Percentiles rank a stretch among this genome's conserved stretches.
Conservation (phyloP, 805 yeast genomes). For the Wickerhamomyces strasburgensis region DNA sequence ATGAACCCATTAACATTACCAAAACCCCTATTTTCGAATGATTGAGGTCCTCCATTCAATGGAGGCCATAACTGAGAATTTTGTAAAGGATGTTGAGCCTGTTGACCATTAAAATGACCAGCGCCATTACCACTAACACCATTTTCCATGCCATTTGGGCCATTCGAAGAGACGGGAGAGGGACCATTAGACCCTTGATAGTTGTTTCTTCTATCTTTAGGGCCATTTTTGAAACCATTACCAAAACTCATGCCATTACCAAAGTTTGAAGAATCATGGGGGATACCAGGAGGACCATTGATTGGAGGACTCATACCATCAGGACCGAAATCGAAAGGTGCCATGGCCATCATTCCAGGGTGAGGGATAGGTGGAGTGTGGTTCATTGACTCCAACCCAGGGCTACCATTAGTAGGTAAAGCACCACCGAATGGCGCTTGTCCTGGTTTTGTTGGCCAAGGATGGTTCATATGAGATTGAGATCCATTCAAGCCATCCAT, state of each 20-base stretch:
- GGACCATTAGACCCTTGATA: neutral
- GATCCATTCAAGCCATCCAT: slow-evolving; percentile 14
- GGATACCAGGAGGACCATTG: slow-evolving; percentile 11
- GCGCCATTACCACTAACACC: too few species aligned
- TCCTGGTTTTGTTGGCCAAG: slow-evolving; percentile 23
- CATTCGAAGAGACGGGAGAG: too few species aligned
- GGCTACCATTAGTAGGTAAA: slow-evolving; percentile 5
- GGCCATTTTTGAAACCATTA: neutral
- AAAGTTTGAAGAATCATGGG: slow-evolving; percentile 5
- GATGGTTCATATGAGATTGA: slow-evolving; percentile 13
- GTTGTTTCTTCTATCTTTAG: neutral
- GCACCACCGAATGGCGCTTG: slow-evolving; percentile 16
- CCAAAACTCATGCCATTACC: neutral
- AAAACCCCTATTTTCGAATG: slow-evolving; percentile 12
- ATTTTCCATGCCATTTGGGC: too few species aligned
- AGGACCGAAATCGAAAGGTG: slow-evolving; percentile 24
- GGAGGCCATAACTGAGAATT: slow-evolving; percentile 24
- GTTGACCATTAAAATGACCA: slow-evolving; percentile 3
- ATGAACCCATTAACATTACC: slow-evolving; percentile 5
- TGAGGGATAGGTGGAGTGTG: slow-evolving; percentile 23
- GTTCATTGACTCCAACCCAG: slow-evolving; percentile 12
- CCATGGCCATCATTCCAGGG: slow-evolving; percentile 24
- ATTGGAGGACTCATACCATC: slow-evolving; percentile 20
- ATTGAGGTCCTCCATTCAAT: slow-evolving; percentile 17
- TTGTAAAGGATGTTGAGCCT: slow-evolving; percentile 15